Percentiles rank a stretch among this genome's conserved stretches.
phyloP scores from a whole-genome alignment of 208 protist genomes.

The Herpetomonas samuelpessoai region DNA sequence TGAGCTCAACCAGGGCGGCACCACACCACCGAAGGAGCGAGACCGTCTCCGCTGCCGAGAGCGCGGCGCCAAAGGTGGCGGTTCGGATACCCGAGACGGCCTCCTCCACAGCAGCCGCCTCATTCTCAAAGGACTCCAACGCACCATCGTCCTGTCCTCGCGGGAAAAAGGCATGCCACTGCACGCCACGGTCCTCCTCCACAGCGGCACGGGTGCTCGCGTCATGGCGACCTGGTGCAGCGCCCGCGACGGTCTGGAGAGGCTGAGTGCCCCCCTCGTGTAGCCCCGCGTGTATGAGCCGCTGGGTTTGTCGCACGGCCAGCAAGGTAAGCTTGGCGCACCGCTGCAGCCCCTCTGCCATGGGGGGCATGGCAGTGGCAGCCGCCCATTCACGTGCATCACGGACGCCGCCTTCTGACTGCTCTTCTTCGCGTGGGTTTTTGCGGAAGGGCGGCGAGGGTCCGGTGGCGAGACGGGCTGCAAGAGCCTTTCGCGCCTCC shows the following conservation, averaged over 20 bases:
- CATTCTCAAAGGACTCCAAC: neutral
- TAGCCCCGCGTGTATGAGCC: neutral
- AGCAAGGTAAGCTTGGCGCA: neutral
- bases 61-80: slow-evolving; percentile 3
- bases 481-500: neutral
- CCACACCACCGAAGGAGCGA: slow-evolving; percentile 35
- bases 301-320: neutral
- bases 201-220: no score
- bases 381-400: no score
- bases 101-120: neutral
- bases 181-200: no score
- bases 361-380: no score
- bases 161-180: no score
- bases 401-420: no score
- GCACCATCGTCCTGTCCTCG: no score
- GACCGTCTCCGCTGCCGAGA: slow-evolving; percentile 27
- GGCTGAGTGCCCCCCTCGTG: neutral
- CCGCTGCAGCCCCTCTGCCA: neutral
- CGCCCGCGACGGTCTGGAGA: neutral
- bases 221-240: neutral
- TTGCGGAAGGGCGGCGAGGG: no score
- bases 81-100: slow-evolving; percentile 1
- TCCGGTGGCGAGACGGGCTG: slow-evolving; percentile 1
- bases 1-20: slow-evolving; percentile 8
- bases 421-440: no score